Base-by-base conservation (phyloP, 2,329 filamentous ascomycete species). In the Tricladium varicosporioides region DNA sequence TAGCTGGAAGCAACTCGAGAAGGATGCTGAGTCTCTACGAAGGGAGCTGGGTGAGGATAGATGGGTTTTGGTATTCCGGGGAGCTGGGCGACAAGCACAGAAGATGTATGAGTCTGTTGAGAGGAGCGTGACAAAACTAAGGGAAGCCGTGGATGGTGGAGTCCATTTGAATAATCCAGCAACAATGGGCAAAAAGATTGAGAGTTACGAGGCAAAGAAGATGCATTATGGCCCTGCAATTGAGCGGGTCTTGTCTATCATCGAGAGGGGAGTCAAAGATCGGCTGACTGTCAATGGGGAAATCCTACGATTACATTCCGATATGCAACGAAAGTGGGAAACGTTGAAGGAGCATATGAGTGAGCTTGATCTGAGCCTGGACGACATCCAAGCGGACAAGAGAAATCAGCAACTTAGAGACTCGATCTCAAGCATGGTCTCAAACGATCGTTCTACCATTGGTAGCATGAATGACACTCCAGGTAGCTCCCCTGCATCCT, bases 101-200 rank as follows among this genome's bases (percentile, higher is more conserved):
- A 96, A 96, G 76, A 96, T 99, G 92, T 93, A 91, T 70, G 91
- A 96, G 65, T 97, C 92, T 2, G 91, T 97, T 18, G 90, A 95
- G 69, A 83, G 93, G 62, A 96, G 92, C 70, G 84, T 95, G 57
- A 74, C 79, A 48, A 96, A 96, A 73, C 79, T 99, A 36, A 86
- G 83, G 61, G 91, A 96, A 69, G 86, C 85, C 3, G 78, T 96
- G 14, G 90, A 96, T 57, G 79, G 84, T 10, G 87, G 86, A 7
- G 80, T 88, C 67, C 88, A 94, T 62, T 74, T 91, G 58, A 88
- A 86, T 11, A 91, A 89, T 67, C 84, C 85, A 18, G 77, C 86
- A 5, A 78, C 79, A 1, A 81, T 94, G 74, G 78, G 80, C 59
- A 95, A 94, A 75, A 93, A 92, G 72, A 86, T 96, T 44, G 92